Conservation (phyloP, 306 rosid genomes). For the Delonix regia region DNA sequence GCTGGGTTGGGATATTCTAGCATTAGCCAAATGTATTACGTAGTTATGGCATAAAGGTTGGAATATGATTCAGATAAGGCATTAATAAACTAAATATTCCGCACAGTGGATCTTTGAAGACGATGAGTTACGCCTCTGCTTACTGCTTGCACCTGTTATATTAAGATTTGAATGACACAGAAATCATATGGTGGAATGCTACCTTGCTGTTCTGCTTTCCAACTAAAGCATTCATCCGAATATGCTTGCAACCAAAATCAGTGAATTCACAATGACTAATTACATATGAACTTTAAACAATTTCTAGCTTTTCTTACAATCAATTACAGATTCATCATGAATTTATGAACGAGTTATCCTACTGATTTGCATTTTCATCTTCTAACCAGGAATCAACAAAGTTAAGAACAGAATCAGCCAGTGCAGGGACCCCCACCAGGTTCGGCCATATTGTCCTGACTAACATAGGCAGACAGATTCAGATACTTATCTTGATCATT, state of each 20-base stretch:
- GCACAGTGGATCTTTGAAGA: neutral
- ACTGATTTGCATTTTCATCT: neutral
- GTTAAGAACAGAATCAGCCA: neutral
- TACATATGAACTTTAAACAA: neutral
- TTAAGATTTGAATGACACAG: too few relatives aligned
- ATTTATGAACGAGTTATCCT: neutral
- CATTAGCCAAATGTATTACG: neutral
- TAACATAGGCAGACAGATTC: neutral
- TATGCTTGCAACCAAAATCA: neutral
- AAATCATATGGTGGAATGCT: neutral
- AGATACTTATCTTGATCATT: neutral
- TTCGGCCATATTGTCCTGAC: neutral
- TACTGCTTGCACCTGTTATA: neutral
- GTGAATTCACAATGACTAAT: neutral
- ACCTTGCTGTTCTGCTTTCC: neutral
- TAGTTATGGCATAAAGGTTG: neutral
- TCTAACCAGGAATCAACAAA: neutral
- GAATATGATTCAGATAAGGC: slow-evolving; percentile 2
- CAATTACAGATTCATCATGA: too few relatives aligned
- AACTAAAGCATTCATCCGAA: neutral
- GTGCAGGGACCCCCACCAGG: neutral
- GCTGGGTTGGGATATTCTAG: neutral
- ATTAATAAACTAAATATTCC: neutral
- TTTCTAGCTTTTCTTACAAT: neutral
- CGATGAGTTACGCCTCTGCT: neutral